Conservation (phyloP, 2,329 filamentous ascomycete species). For the Pseudocercospora fijiensis region DNA sequence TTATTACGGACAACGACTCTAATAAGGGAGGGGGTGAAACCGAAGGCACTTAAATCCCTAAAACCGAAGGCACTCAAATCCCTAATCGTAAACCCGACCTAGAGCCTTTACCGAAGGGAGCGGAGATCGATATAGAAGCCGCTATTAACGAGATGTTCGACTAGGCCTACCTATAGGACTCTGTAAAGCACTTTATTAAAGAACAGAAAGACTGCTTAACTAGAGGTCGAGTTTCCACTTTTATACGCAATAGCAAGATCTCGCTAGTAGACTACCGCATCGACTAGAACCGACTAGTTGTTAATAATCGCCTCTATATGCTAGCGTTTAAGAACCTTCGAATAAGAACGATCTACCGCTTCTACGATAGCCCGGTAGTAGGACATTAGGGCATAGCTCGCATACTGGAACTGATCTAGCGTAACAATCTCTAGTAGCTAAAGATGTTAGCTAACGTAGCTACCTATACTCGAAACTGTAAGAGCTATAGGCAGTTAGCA, state of each 20-base stretch:
- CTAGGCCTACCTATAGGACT: background rate
- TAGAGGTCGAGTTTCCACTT: background rate
- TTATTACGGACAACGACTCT: background rate
- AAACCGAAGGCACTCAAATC: background rate
- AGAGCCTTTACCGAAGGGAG: background rate
- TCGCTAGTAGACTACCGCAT: background rate
- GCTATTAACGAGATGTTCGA: no score
- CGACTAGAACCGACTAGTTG: background rate
- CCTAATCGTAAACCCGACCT: background rate
- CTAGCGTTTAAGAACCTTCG: no score
- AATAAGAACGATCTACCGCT: background rate
- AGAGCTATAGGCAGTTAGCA: background rate
- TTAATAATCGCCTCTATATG: background rate
- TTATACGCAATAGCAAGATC: background rate
- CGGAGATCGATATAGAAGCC: background rate
- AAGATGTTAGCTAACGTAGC: no score
- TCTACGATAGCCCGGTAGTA: background rate
- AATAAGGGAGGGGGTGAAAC: no score
- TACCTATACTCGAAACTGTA: no score
- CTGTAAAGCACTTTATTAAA: background rate
- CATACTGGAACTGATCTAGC: background rate
- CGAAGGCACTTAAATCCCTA: no score
- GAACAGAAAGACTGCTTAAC: background rate
- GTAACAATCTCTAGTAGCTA: no score
- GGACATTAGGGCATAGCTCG: background rate